These are phyloP conservation scores for Pleurotus sapidus DNA, from an alignment of 768 basidiomycete species.

Conservation along the genomic window DNA sequence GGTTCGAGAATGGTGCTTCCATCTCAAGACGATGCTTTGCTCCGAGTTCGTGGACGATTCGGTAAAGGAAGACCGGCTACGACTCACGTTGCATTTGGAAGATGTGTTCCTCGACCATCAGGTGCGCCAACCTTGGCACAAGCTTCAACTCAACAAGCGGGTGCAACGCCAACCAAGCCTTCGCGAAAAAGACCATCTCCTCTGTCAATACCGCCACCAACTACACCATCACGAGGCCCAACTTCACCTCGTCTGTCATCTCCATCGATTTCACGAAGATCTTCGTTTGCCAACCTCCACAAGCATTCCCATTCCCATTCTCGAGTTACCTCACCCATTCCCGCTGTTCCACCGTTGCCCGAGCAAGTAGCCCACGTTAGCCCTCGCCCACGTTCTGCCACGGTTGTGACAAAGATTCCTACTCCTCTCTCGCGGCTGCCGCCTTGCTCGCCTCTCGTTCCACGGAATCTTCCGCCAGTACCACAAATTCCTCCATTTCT, in stretches of 20 bases:
- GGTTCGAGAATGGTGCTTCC: constrained; percentile 50
- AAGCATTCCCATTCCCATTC: constrained; percentile 1
- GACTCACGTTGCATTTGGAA: constrained; percentile 8
- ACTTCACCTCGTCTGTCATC: constrained; percentile 10
- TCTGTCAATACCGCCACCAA: constrained; percentile 12
- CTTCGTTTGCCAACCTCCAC: constrained; percentile 13
- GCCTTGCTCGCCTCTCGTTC: neutral
- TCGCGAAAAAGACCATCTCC: constrained; percentile 33
- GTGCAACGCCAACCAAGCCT: constrained; percentile 18
- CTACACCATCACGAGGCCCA: constrained; percentile 7
- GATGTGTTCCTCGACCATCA: constrained; percentile 6
- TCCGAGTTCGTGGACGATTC: constrained; percentile 31
- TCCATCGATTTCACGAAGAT: constrained; percentile 19
- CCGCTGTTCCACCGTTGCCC: neutral
- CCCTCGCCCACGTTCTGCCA: constrained; percentile 1
- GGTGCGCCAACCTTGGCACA: constrained; percentile 12
- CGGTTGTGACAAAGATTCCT: neutral
- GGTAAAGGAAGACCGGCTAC: neutral
- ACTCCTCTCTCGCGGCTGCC: neutral
- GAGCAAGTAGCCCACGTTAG: neutral
- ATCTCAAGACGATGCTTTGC: constrained; percentile 40
- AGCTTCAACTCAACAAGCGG: neutral
- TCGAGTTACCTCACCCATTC: neutral
- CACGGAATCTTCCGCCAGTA: neutral
- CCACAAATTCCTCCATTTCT: neutral